phyloP scores from a whole-genome alignment of 371 early-diverging fungal species.

The Conidiobolus coronatus region DNA sequence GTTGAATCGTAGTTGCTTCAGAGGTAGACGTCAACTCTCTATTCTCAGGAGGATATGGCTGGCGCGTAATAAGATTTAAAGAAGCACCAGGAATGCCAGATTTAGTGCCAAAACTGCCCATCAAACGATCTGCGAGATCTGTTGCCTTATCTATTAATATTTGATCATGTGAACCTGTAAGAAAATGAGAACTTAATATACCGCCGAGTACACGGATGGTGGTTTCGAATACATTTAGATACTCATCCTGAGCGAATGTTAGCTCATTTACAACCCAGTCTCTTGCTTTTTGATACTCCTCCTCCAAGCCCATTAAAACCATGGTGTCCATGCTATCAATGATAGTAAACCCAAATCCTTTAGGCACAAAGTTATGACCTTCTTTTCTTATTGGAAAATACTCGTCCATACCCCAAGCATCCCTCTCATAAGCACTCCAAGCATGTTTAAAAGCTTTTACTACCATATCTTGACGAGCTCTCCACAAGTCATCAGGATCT shows the following conservation, averaged over 20 bases:
- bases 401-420: conserved; percentile 70
- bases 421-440: conserved; percentile 51
- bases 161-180: conserved; percentile 25
- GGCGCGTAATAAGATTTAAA: conserved; percentile 22
- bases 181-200: conserved; percentile 54
- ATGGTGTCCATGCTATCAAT: conserved; percentile 72
- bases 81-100: conserved; percentile 54
- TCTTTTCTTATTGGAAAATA: conserved; percentile 41
- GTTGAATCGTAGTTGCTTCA: conserved; percentile 63
- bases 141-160: conserved; percentile 43
- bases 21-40: conserved; percentile 36
- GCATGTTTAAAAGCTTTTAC: conserved; percentile 34
- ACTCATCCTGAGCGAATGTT: conserved; percentile 36
- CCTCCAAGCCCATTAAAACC: conserved; percentile 46
- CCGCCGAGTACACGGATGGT: conserved; percentile 80
- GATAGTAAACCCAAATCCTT: conserved; percentile 38
- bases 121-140: conserved; percentile 50
- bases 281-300: conserved; percentile 43
- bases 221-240: conserved; percentile 79
- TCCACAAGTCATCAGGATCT: conserved; percentile 6
- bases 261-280: conserved; percentile 30
- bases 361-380: conserved; percentile 2
- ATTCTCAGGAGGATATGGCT: conserved; percentile 12
- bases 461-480: conserved; percentile 19
- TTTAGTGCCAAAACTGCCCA: conserved; percentile 51